Evolutionary conservation across 2,329 filamentous ascomycete genomes (phyloP).

Genomic region (Orbilia ellipsospora): DNA sequence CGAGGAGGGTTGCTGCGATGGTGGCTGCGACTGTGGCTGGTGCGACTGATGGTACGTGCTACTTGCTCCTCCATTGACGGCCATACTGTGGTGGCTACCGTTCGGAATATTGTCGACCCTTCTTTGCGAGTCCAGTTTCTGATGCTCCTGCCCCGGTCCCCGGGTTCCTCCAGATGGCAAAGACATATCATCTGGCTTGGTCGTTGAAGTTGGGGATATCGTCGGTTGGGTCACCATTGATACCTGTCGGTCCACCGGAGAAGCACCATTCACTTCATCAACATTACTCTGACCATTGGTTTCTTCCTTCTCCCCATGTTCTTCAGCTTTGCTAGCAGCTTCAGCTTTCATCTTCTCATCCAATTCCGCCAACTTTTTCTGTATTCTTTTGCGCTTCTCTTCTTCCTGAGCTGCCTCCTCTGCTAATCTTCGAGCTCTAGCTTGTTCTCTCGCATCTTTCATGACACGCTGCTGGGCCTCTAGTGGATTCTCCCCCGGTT

Average conservation of each 20-base stretch:
- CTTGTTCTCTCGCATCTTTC: constrained; percentile 75
- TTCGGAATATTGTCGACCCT: background rate
- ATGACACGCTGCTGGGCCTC: constrained; percentile 75
- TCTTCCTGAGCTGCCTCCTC: constrained; percentile 78
- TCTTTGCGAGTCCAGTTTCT: background rate
- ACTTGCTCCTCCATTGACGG: background rate
- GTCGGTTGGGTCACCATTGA: background rate
- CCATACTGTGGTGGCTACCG: background rate
- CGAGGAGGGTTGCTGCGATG: constrained; percentile 4
- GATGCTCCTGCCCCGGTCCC: background rate
- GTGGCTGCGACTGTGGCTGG: background rate
- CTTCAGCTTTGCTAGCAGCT: constrained; percentile 43
- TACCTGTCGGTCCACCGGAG: background rate
- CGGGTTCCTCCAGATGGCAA: too few relatives aligned
- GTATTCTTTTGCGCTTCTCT: constrained; percentile 76
- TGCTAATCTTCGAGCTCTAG: constrained; percentile 74
- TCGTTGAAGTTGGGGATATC: background rate
- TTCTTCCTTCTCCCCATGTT: constrained; percentile 18
- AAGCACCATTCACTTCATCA: background rate
- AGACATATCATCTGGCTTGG: too few relatives aligned
- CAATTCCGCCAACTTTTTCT: constrained; percentile 65
- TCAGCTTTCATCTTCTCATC: constrained; percentile 61
- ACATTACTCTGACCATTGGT: background rate
- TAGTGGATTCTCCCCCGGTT: constrained; percentile 68
- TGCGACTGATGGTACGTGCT: background rate